Conservation (phyloP, 225 moss, liverwort and hornwort genomes). For the Thuidium tamariscinum region DNA sequence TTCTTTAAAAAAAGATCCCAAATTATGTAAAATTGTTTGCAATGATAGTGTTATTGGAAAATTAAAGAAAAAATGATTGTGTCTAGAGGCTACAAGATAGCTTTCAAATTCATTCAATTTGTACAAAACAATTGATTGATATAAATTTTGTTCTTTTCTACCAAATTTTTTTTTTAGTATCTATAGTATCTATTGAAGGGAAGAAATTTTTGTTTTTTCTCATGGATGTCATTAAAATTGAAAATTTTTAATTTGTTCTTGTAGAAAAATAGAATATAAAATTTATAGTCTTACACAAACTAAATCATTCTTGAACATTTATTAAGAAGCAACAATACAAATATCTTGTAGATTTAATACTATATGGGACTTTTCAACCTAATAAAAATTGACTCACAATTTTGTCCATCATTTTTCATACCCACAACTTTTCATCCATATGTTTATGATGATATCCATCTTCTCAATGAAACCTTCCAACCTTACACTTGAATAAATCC, state of each 20-base stretch:
- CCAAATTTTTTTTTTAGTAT: background rate
- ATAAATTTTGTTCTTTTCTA: background rate
- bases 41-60: fast-evolving
- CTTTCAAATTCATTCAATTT: background rate
- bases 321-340: background rate
- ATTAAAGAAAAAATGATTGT: background rate
- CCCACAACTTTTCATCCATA: no score
- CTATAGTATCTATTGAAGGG: fast-evolving
- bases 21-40: background rate
- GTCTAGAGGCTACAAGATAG: background rate
- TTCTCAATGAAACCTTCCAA: background rate
- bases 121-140: background rate
- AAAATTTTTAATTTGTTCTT: background rate
- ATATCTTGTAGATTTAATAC: fast-evolving
- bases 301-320: background rate
- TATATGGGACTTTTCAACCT: fast-evolving
- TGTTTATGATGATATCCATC: background rate
- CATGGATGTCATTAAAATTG: background rate
- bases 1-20: no score
- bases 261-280: background rate
- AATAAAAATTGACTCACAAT: background rate
- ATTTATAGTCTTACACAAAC: background rate
- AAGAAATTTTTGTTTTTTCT: fast-evolving
- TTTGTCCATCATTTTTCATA: no score
- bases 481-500: no score